Evolutionary conservation across 2,329 filamentous ascomycete genomes (phyloP).

Genomic region (Bipolaris gigantea): DNA sequence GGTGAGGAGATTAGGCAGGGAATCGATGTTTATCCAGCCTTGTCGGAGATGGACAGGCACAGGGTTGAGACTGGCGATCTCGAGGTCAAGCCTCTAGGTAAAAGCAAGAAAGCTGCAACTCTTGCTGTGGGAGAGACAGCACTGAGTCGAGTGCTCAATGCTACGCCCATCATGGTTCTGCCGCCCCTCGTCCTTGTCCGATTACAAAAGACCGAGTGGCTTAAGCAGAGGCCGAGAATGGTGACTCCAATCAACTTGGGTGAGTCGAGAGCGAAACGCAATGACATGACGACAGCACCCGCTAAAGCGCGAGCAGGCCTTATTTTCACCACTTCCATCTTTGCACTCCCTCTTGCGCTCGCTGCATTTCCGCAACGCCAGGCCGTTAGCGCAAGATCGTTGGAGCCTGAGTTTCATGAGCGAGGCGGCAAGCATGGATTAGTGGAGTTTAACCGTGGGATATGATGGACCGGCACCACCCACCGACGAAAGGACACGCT

Average conservation of each 20-base stretch:
- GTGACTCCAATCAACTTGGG: slow-evolving; percentile 83
- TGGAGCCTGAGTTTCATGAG: slow-evolving; percentile 87
- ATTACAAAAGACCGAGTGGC: slow-evolving; percentile 81
- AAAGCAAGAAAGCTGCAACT: slow-evolving; percentile 83
- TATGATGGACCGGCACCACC: slow-evolving; percentile 54
- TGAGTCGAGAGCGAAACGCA: slow-evolving; percentile 53
- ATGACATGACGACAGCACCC: slow-evolving; percentile 61
- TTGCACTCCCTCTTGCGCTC: slow-evolving; percentile 85
- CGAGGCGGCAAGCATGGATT: slow-evolving; percentile 76
- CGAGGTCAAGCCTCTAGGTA: slow-evolving; percentile 70
- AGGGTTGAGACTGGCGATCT: slow-evolving; percentile 65
- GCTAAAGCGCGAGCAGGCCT: slow-evolving; percentile 52
- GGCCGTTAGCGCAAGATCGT: slow-evolving; percentile 69
- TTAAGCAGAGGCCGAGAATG: slow-evolving; percentile 74
- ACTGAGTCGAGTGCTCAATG: slow-evolving; percentile 86
- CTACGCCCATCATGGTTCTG: slow-evolving; percentile 95
- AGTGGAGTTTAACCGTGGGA: slow-evolving; percentile 96
- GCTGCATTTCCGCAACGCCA: slow-evolving; percentile 93
- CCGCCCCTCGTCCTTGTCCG: slow-evolving; percentile 83
- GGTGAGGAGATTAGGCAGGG: slow-evolving; percentile 91
- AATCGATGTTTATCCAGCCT: slow-evolving; percentile 87
- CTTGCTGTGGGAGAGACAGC: slow-evolving; percentile 93
- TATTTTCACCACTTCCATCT: slow-evolving; percentile 83
- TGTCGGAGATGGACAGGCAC: slow-evolving; percentile 69
- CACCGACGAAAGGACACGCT: slow-evolving; percentile 1